Conservation (phyloP, 306 rosid genomes). For the Oemleria cerasiformis region DNA sequence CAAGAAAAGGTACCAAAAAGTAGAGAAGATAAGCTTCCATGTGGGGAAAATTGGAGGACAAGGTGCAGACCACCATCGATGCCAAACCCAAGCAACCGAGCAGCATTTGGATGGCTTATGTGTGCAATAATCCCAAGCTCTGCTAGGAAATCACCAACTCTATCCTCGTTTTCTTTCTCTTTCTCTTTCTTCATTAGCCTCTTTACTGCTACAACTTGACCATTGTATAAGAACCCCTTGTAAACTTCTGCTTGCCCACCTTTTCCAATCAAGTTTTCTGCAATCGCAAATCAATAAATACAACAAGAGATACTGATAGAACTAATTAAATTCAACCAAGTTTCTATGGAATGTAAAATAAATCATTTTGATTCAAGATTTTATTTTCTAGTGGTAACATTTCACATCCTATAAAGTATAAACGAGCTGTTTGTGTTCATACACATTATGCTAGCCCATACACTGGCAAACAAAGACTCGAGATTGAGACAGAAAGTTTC, state of each 20-base stretch:
- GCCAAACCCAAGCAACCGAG: conserved; percentile 77
- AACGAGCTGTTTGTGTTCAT: background rate
- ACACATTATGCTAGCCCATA: background rate
- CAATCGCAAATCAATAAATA: background rate
- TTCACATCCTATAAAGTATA: background rate
- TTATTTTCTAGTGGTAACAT: background rate
- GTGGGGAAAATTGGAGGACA: conserved; percentile 68
- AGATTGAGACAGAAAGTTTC: background rate
- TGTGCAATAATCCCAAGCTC: conserved; percentile 96
- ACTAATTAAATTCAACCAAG: background rate
- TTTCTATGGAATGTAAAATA: background rate
- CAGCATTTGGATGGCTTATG: conserved; percentile 74
- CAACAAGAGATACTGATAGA: background rate
- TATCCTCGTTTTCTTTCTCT: conserved; percentile 61
- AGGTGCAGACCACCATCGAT: conserved; percentile 70
- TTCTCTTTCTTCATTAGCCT: conserved; percentile 63
- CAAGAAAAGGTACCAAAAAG: conserved; percentile 55
- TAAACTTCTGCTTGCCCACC: conserved; percentile 98
- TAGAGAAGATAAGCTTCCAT: conserved; percentile 80
- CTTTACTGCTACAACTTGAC: conserved; percentile 77
- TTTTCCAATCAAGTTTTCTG: conserved; percentile 81
- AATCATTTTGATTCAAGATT: background rate
- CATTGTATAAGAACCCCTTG: conserved; percentile 60
- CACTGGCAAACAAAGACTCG: background rate
- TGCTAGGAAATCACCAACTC: conserved; percentile 70